Conservation (phyloP, 78 protist genomes). For the Trichosphaerium sp. region DNA sequence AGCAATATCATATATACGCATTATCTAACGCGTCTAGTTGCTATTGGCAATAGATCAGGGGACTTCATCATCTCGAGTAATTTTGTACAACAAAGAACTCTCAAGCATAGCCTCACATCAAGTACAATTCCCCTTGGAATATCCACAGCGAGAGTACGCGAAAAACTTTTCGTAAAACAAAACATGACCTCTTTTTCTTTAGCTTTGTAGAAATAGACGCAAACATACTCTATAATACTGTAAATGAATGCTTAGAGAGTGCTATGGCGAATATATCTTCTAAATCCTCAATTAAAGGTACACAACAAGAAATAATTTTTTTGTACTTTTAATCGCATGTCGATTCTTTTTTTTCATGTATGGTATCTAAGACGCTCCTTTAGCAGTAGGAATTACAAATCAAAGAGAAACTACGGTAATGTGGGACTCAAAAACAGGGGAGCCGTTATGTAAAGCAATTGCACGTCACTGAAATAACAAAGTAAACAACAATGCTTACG, state of each 20-base stretch:
- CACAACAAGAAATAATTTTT: background rate
- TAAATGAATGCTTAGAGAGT: too few relatives aligned
- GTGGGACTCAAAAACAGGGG: constrained; percentile 86
- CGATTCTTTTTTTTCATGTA: background rate
- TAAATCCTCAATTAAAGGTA: background rate
- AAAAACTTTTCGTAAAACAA: too few relatives aligned
- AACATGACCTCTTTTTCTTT: too few relatives aligned
- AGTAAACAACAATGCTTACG: too few relatives aligned
- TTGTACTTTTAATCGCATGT: background rate
- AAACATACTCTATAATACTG: too few relatives aligned
- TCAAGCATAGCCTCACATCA: constrained; percentile 19
- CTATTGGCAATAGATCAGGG: constrained; percentile 94
- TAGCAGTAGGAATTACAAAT: constrained; percentile 87
- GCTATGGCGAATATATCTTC: background rate
- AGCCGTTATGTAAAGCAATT: constrained; percentile 78
- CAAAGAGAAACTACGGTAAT: constrained; percentile 90
- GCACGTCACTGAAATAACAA: constrained; percentile 45
- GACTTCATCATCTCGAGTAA: constrained; percentile 79
- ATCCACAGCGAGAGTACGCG: constrained; percentile 50
- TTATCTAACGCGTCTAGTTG: too few relatives aligned
- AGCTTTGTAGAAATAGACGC: too few relatives aligned
- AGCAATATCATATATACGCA: too few relatives aligned
- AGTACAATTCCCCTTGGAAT: constrained; percentile 18
- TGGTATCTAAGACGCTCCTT: constrained; percentile 10
- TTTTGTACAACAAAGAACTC: constrained; percentile 49